A percentile compares a stretch with the other conserved stretches of the same genome.
phyloP scores from a whole-genome alignment of 495 filamentous ascomycete species.

The Penicillium coprophilum region DNA sequence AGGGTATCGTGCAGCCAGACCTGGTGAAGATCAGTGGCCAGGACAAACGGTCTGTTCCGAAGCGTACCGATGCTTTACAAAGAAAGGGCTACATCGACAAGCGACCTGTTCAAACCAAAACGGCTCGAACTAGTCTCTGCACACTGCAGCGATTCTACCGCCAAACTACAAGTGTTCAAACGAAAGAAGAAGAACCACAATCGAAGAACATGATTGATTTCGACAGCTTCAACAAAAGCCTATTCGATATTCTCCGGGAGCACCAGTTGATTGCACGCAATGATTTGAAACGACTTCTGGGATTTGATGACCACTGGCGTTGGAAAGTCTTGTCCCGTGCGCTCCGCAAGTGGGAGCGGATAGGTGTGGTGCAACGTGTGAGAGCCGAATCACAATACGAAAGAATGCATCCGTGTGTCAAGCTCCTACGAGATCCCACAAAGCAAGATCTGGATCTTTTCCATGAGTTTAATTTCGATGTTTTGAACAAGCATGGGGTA shows the following conservation, averaged over 20 bases:
- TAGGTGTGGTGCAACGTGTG: slow-evolving; percentile 69
- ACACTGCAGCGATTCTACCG: slow-evolving; percentile 61
- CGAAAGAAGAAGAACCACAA: slow-evolving; percentile 12
- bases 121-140: slow-evolving; percentile 64
- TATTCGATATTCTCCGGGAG: slow-evolving; percentile 50
- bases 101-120: slow-evolving; percentile 60
- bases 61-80: slow-evolving; percentile 71
- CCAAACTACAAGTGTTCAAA: slow-evolving; percentile 3
- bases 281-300: slow-evolving; percentile 65
- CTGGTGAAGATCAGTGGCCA: slow-evolving; percentile 74
- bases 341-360: slow-evolving; percentile 64
- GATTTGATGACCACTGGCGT: slow-evolving; percentile 57
- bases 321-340: slow-evolving; percentile 68
- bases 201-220: slow-evolving; percentile 40
- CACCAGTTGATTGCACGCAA: slow-evolving; percentile 49
- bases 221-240: slow-evolving; percentile 39
- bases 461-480: slow-evolving; percentile 37
- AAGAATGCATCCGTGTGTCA: slow-evolving; percentile 58
- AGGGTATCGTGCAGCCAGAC: slow-evolving; percentile 78
- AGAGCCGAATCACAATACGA: slow-evolving; percentile 56
- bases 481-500: slow-evolving; percentile 36
- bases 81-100: slow-evolving; percentile 86
- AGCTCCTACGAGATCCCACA: slow-evolving; percentile 71
- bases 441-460: slow-evolving; percentile 62
- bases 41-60: slow-evolving; percentile 85